phyloP scores from a whole-genome alignment of 306 rosid genomes.

The Medicago truncatula region MtrunA17r5.0-ANR NC_053048.1:35826501-35827000 shows the following conservation, averaged over 20 bases:
- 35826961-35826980: too few relatives aligned
- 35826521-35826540: constrained; percentile 71
- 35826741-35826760: constrained; percentile 34
- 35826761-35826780: too few relatives aligned
- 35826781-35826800: too few relatives aligned
- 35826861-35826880: too few relatives aligned
- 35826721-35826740: constrained; percentile 60
- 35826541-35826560: constrained; percentile 54
- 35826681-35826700: constrained; percentile 36
- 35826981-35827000: too few relatives aligned
- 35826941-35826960: too few relatives aligned
- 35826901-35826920: too few relatives aligned
- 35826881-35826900: too few relatives aligned
- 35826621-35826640: constrained; percentile 48
- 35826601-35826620: constrained; percentile 27
- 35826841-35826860: too few relatives aligned
- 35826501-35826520: constrained; percentile 53
- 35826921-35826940: too few relatives aligned
- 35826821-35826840: too few relatives aligned
- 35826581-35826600: constrained; percentile 21
- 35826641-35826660: constrained; percentile 35
- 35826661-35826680: constrained; percentile 32
- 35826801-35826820: too few relatives aligned
- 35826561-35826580: constrained; percentile 44
- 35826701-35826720: constrained; percentile 51